phyloP scores from a whole-genome alignment of 371 early-diverging fungal genomes.

The Choanephora cucurbitarum region DNA sequence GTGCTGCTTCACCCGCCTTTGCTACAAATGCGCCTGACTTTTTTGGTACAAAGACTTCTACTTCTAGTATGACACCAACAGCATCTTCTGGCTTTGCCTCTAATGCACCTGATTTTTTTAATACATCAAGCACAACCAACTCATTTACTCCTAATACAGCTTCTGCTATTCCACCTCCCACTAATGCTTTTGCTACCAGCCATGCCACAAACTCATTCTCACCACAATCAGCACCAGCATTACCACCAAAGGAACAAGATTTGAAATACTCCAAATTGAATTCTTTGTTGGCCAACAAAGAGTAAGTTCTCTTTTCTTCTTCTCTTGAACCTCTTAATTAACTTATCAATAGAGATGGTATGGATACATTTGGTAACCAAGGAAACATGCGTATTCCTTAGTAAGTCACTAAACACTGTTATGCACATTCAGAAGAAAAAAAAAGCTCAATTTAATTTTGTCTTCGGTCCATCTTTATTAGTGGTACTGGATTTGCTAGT shows the following conservation, averaged over 20 bases:
- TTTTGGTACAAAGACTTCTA: not conserved
- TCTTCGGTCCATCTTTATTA: slow-evolving; percentile 5
- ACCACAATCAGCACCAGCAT: not conserved
- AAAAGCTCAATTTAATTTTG: not conserved
- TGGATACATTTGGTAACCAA: slow-evolving; percentile 58
- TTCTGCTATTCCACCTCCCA: slow-evolving; percentile 11
- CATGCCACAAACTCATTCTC: not conserved
- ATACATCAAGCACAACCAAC: not conserved
- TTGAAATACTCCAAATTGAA: slow-evolving; percentile 26
- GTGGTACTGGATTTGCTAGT: slow-evolving; percentile 42
- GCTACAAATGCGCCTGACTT: slow-evolving; percentile 2
- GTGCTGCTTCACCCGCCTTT: slow-evolving; percentile 2
- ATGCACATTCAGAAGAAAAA: no score
- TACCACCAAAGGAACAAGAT: slow-evolving; percentile 12
- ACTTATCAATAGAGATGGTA: slow-evolving; percentile 58
- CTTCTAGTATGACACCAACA: not conserved
- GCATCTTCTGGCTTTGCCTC: slow-evolving; percentile 4
- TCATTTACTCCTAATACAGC: slow-evolving; percentile 9
- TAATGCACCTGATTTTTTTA: slow-evolving; percentile 9
- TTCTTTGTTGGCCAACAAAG: slow-evolving; percentile 26
- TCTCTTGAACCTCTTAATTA: no score
- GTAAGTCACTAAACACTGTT: slow-evolving; percentile 32
- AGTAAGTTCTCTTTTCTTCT: slow-evolving; percentile 14
- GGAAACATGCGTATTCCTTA: slow-evolving; percentile 56
- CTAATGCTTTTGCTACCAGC: not conserved